Percentiles rank a stretch among this genome's conserved stretches.
Conservation (phyloP, 495 filamentous ascomycete genomes). For the Trichoderma virens region DNA sequence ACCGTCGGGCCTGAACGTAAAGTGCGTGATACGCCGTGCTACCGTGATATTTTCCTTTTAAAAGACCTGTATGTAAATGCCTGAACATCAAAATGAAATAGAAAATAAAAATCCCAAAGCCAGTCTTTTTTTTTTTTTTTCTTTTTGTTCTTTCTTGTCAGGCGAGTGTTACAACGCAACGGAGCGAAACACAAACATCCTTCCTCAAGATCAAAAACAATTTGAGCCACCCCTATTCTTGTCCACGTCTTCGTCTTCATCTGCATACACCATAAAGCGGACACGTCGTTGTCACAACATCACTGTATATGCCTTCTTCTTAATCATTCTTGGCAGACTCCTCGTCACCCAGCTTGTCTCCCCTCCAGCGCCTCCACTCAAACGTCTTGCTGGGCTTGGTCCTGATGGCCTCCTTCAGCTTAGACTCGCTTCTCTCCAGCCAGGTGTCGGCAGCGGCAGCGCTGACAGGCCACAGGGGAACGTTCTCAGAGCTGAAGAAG, state of each 20-base stretch:
- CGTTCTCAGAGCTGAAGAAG: conserved; percentile 49
- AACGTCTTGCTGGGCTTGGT: conserved; percentile 32
- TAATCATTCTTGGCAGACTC: neutral
- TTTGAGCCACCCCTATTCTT: neutral
- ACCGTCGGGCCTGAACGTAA: neutral
- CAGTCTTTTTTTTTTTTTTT: neutral
- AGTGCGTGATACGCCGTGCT: neutral
- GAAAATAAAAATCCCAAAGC: neutral
- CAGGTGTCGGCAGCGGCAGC: conserved; percentile 49
- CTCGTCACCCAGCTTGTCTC: neutral
- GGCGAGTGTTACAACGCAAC: neutral
- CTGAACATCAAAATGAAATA: neutral
- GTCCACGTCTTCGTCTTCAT: neutral
- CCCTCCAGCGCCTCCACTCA: conserved; percentile 15
- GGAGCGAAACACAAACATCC: neutral
- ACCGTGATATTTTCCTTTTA: conserved; percentile 1
- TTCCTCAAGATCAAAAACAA: neutral
- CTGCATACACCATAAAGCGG: neutral
- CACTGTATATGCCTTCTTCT: too few relatives aligned
- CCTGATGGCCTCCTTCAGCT: conserved; percentile 31
- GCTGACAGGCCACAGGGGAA: conserved; percentile 62
- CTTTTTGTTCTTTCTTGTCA: neutral
- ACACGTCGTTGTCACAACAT: neutral
- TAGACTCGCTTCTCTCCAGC: conserved; percentile 47
- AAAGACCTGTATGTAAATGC: conserved; percentile 2